phyloP scores from a whole-genome alignment of 805 yeast species.

The Isabelozyma heimii region DNA sequence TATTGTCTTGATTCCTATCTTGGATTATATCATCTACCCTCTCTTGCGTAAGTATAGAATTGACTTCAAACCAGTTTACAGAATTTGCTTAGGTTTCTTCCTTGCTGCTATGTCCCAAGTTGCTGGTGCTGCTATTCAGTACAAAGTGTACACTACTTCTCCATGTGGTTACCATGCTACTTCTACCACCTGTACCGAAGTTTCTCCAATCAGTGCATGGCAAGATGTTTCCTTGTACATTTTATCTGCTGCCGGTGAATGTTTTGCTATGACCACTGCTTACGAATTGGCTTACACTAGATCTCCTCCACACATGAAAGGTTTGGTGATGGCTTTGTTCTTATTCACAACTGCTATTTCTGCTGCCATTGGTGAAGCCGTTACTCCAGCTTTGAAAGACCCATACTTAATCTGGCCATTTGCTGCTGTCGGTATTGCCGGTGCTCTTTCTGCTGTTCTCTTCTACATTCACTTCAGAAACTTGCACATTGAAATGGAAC shows the following conservation, averaged over 20 bases:
- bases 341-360: slow-evolving; percentile 45
- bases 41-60: slow-evolving; percentile 39
- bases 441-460: slow-evolving; percentile 25
- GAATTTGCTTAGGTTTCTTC: slow-evolving; percentile 47
- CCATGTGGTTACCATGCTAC: slow-evolving; percentile 53
- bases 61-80: slow-evolving; percentile 40
- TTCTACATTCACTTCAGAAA: slow-evolving; percentile 34
- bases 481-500: slow-evolving; percentile 40
- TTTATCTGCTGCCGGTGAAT: slow-evolving; percentile 52
- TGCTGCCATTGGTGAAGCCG: slow-evolving; percentile 45
- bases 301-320: slow-evolving; percentile 49
- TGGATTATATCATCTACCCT: slow-evolving; percentile 50
- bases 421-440: slow-evolving; percentile 37
- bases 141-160: slow-evolving; percentile 43
- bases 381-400: slow-evolving; percentile 40
- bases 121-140: slow-evolving; percentile 51
- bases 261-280: slow-evolving; percentile 50
- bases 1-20: slow-evolving; percentile 49
- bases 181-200: slow-evolving; percentile 22
- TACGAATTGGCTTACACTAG: slow-evolving; percentile 55
- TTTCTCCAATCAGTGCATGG: slow-evolving; percentile 32
- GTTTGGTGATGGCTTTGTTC: slow-evolving; percentile 47
- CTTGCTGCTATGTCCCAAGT: slow-evolving; percentile 46
- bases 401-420: slow-evolving; percentile 42
- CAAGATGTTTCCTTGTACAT: slow-evolving; percentile 23